Conservation (phyloP, 139 green algal genomes). For the Zygnema circumcarinatum region DNA sequence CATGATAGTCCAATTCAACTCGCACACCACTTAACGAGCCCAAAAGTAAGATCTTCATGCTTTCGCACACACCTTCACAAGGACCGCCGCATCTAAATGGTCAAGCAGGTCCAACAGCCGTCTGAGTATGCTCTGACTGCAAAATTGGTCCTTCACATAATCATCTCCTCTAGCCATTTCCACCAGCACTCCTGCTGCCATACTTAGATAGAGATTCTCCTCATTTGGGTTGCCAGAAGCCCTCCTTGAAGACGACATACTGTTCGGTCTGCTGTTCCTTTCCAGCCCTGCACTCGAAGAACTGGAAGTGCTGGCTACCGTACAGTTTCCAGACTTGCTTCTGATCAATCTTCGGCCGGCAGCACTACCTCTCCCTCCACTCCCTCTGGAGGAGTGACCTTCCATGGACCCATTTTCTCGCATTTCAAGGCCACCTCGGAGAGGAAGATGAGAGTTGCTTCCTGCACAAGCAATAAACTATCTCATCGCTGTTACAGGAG, state of each 20-base stretch:
- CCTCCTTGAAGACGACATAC: background rate
- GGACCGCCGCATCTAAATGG: background rate
- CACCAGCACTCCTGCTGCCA: constrained; percentile 72
- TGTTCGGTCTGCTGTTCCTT: constrained; percentile 3
- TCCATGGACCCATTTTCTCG: background rate
- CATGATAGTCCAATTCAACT: too few relatives aligned
- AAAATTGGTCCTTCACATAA: constrained; percentile 75
- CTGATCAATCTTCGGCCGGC: background rate
- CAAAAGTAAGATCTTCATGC: too few relatives aligned
- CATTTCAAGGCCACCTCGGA: background rate
- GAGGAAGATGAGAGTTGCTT: background rate
- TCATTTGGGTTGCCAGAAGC: background rate
- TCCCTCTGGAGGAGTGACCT: background rate
- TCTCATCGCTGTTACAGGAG: too few relatives aligned
- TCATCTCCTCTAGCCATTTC: constrained; percentile 73
- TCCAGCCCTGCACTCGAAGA: background rate
- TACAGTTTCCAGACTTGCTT: constrained; percentile 12
- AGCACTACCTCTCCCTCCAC: background rate
- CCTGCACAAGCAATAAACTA: background rate
- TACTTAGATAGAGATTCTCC: constrained; percentile 57
- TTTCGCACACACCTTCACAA: constrained; percentile 38
- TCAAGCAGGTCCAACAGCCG: constrained; percentile 36
- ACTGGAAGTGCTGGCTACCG: background rate
- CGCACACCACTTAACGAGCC: too few relatives aligned
- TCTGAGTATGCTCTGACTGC: constrained; percentile 29